Evolutionary conservation across 768 basidiomycete genomes (phyloP).

Genomic region (Mycena rosella): DNA sequence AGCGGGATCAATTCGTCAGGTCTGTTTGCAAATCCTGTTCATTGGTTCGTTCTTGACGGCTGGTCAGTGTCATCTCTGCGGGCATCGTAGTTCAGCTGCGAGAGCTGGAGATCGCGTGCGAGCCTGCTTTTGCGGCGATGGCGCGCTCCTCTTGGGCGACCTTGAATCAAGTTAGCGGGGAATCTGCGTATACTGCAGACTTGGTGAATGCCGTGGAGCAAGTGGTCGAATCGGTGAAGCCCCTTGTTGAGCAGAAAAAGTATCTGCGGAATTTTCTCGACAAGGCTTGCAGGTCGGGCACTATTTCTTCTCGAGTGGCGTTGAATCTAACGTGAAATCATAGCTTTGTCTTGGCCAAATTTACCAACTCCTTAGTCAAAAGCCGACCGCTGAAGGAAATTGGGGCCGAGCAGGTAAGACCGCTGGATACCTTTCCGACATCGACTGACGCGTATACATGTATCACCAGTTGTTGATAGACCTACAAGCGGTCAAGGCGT

Average conservation of each 20-base stretch:
- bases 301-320: background rate
- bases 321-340: constrained; percentile 5
- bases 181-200: constrained; percentile 85
- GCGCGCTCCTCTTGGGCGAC: constrained; percentile 83
- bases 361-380: constrained; percentile 90
- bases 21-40: constrained; percentile 49
- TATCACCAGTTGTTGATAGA: constrained; percentile 84
- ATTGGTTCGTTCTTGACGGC: constrained; percentile 9
- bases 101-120: constrained; percentile 89
- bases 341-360: constrained; percentile 87
- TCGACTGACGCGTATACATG: background rate
- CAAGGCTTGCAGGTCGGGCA: constrained; percentile 84
- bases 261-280: constrained; percentile 94
- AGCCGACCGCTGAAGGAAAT: constrained; percentile 93
- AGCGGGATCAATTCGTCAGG: constrained; percentile 93
- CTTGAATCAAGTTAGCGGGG: constrained; percentile 87
- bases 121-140: constrained; percentile 83
- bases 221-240: constrained; percentile 81
- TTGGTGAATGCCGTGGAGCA: constrained; percentile 81
- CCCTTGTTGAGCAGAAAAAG: constrained; percentile 93
- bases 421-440: background rate
- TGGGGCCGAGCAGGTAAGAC: constrained; percentile 90
- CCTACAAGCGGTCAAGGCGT: constrained; percentile 87
- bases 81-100: constrained; percentile 84
- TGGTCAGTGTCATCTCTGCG: constrained; percentile 80